Conservation (phyloP, 495 filamentous ascomycete species). For the Penicillium malachiteum region DNA sequence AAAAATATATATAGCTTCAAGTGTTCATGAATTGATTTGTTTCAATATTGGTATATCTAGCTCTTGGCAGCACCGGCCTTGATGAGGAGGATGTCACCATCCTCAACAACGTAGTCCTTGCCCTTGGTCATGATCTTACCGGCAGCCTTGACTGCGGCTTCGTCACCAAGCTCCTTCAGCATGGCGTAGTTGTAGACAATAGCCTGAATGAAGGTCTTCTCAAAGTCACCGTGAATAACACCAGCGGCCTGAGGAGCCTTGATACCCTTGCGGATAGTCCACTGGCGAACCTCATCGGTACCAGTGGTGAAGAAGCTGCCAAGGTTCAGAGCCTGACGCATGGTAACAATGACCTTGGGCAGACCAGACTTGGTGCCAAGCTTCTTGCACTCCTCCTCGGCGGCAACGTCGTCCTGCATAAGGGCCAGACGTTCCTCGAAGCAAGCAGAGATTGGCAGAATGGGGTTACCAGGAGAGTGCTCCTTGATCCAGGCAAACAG, state of each 20-base stretch:
- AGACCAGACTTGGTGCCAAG: conserved; percentile 83
- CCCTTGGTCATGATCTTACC: conserved; percentile 99
- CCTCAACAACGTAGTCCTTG: conserved; percentile 81
- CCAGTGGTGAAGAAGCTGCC: conserved; percentile 97
- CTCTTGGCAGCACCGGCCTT: conserved; percentile 94
- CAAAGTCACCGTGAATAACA: conserved; percentile 98
- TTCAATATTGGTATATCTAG: conserved; percentile 34
- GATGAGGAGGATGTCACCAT: conserved; percentile 70
- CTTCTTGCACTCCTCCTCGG: conserved; percentile 84
- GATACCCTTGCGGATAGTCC: conserved; percentile 94
- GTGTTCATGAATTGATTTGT: conserved; percentile 7
- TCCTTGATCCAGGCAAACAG: conserved; percentile 93
- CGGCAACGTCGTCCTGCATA: conserved; percentile 74
- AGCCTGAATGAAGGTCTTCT: conserved; percentile 99
- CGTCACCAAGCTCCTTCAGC: conserved; percentile 84
- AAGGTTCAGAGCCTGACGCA: conserved; percentile 88
- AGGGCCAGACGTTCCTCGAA: conserved; percentile 90
- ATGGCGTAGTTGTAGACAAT: conserved; percentile 81
- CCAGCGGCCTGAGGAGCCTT: conserved; percentile 97
- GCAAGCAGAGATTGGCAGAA: conserved; percentile 87
- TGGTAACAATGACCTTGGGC: conserved; percentile 90
- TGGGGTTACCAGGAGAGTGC: conserved; percentile 79
- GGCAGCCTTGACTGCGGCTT: conserved; percentile 82
- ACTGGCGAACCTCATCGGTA: conserved; percentile 95
- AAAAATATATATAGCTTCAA: neutral